Conservation (phyloP, 352 stramenopile species). For the Pythium phragmiticola region DNA sequence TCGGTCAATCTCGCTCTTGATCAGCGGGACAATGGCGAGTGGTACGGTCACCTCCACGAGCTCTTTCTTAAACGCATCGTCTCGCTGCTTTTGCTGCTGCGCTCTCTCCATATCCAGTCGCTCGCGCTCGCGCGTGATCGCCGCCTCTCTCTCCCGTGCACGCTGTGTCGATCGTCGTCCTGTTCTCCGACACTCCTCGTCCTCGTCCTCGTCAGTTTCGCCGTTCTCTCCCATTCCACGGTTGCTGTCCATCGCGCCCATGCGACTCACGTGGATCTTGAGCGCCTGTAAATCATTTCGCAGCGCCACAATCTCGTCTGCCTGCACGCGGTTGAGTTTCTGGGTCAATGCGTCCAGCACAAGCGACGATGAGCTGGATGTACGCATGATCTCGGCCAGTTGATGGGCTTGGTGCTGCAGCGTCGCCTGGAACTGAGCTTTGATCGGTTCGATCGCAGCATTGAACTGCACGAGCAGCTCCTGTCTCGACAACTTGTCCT, state of each 20-base stretch:
- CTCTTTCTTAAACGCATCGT: slow-evolving; percentile 30
- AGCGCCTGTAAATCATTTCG: slow-evolving; percentile 53
- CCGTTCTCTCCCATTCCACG: slow-evolving; percentile 10
- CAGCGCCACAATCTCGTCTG: slow-evolving; percentile 51
- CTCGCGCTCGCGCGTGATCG: slow-evolving; percentile 1
- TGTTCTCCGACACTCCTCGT: not conserved
- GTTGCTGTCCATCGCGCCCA: slow-evolving; percentile 16
- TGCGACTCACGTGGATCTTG: slow-evolving; percentile 54
- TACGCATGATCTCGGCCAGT: slow-evolving; percentile 65
- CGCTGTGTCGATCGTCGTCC: not conserved
- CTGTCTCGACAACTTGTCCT: slow-evolving; percentile 73
- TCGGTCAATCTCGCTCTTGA: slow-evolving; percentile 15
- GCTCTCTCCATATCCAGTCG: slow-evolving; percentile 4
- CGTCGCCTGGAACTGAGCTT: slow-evolving; percentile 71
- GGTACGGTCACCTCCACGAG: slow-evolving; percentile 12
- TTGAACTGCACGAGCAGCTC: slow-evolving; percentile 84
- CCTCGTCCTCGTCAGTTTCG: slow-evolving; percentile 11
- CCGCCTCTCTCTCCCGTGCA: slow-evolving; percentile 12
- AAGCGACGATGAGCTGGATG: slow-evolving; percentile 52
- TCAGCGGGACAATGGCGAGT: slow-evolving; percentile 15
- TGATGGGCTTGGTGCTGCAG: slow-evolving; percentile 72
- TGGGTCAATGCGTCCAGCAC: slow-evolving; percentile 59
- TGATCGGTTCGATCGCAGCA: slow-evolving; percentile 74
- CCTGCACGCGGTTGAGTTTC: slow-evolving; percentile 60
- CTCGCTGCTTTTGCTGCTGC: slow-evolving; percentile 17